phyloP scores from a whole-genome alignment of 202 grass and related monocot species.

The Schoenoplectus triqueter region DNA sequence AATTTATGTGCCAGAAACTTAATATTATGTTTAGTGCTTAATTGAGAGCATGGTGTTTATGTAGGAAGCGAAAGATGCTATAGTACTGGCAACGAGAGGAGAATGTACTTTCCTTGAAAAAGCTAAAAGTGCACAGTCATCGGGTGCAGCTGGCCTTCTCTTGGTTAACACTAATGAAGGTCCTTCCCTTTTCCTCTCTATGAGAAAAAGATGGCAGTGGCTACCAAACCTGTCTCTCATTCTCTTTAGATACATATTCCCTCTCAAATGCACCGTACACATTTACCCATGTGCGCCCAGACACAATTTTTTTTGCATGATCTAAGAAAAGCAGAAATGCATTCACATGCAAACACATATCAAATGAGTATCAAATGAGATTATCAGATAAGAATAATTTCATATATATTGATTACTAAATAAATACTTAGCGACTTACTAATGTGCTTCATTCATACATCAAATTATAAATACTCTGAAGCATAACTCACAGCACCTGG shows the following conservation, averaged over 20 bases:
- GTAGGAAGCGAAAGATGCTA: slow-evolving; percentile 40
- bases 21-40: slow-evolving; percentile 5
- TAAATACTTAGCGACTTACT: not conserved
- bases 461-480: not conserved
- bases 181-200: slow-evolving; percentile 33
- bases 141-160: slow-evolving; percentile 62
- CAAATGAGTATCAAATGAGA: not conserved
- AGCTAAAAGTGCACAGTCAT: slow-evolving; percentile 58
- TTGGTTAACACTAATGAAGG: slow-evolving; percentile 64
- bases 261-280: not conserved
- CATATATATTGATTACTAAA: not conserved
- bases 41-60: slow-evolving; percentile 20
- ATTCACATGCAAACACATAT: not conserved
- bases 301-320: not conserved
- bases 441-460: not conserved
- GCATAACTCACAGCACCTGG: not conserved
- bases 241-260: not conserved
- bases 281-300: not conserved
- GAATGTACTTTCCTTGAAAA: slow-evolving; percentile 88
- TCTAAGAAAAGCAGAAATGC: not conserved
- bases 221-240: not conserved
- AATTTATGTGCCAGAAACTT: not conserved
- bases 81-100: slow-evolving; percentile 67
- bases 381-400: not conserved
- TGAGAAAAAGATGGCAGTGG: not conserved